Base-by-base conservation (phyloP, 169 alveolate genomes). In the Babesia ovis region DNA sequence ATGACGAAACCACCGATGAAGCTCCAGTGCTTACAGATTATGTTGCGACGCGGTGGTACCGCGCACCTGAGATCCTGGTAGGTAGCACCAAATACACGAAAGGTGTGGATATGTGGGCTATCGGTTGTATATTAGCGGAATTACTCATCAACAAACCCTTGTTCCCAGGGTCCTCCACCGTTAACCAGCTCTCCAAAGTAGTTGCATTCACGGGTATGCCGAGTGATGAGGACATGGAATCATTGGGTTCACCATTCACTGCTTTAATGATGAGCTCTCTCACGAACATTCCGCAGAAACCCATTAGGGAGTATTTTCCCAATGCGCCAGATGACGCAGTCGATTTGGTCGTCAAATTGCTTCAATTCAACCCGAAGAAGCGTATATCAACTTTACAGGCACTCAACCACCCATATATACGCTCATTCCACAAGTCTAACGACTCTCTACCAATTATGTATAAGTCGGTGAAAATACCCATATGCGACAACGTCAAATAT, bases 91-190 rank as follows among this genome's bases (percentile, higher is more conserved):
- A 93, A 45, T 98, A 98, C 86, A 95, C 99, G n/a, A 96, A 97
- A 83, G 99, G 99, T 32, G 99, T 97, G 9, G 99, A 98, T 81
- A 97, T 97, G 98, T 98, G 99, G 99, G 95, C 99, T 12, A 91
- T 98, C 32, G 99, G 99, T 18, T 98, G 99, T 76, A 97, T 98
- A 55, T 85, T 97, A 70, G 99, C 98, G 6, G 99, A 98, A 82
- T 91, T 98, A 53, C 85, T 97, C 25, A 71, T 90, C 6, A 99
- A 99, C 3, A 96, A 94, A 42, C 99, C 99, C 8, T 87, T 97
- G 58, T 97, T 98, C 79, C 98, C 99, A 35, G 99, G 99, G 6
- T 94, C 98, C 25, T 94, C 98, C n/a, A 97, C 99, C n/a, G 87
- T 96, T 81, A 96, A 96, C 74, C 99, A 97, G 64, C 91, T 96